Percentiles rank a stretch among this genome's conserved stretches.
Conservation (phyloP, 2,329 filamentous ascomycete genomes). For the Colletotrichum paranaense region DNA sequence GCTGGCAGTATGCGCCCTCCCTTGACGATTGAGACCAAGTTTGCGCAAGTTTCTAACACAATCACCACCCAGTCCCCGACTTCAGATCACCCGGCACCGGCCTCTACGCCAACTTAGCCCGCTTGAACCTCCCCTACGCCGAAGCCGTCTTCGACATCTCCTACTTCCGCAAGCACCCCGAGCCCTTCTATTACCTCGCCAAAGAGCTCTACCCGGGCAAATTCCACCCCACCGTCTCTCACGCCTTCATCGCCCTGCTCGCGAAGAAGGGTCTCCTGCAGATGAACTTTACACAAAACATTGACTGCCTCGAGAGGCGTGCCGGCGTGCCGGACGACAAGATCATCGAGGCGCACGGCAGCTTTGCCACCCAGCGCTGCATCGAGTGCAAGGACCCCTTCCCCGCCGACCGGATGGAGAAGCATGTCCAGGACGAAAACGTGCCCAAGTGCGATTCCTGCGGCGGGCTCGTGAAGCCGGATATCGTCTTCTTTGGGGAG, state of each 20-base stretch:
- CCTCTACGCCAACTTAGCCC: constrained; percentile 90
- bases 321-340: constrained; percentile 85
- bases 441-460: constrained; percentile 81
- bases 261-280: constrained; percentile 81
- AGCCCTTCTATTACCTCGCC: constrained; percentile 92
- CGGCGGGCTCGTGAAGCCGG: constrained; percentile 86
- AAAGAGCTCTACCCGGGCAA: constrained; percentile 92
- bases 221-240: constrained; percentile 88
- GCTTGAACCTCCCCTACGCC: constrained; percentile 86
- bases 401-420: constrained; percentile 79
- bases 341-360: constrained; percentile 95
- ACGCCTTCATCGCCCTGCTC: constrained; percentile 88
- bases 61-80: constrained; percentile 77
- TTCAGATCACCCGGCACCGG: constrained; percentile 94
- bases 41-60: constrained; percentile 27
- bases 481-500: constrained; percentile 95
- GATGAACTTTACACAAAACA: constrained; percentile 97
- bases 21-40: neutral
- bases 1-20: constrained; percentile 64
- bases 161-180: constrained; percentile 86
- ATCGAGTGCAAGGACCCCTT: constrained; percentile 85
- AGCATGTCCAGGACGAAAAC: constrained; percentile 72
- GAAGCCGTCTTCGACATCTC: constrained; percentile 95
- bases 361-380: constrained; percentile 90
- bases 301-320: constrained; percentile 90